Percentiles rank a stretch among this genome's conserved stretches.
phyloP scores from a whole-genome alignment of 148 eudicot genomes.

The Camellia japonica region DNA sequence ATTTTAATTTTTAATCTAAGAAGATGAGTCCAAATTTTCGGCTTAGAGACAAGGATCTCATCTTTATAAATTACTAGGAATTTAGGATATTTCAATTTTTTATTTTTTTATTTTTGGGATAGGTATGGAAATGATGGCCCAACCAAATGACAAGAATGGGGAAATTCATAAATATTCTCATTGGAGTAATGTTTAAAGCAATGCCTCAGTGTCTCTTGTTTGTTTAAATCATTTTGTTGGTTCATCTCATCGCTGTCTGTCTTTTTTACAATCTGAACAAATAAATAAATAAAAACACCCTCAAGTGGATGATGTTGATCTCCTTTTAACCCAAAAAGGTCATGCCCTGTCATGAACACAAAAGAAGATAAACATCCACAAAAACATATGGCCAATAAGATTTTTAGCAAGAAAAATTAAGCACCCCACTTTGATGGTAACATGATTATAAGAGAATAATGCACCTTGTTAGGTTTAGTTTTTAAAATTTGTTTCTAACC shows the following conservation, averaged over 20 bases:
- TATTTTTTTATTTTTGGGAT: too few species aligned
- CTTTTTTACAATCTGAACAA: too few species aligned
- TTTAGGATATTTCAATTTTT: too few species aligned
- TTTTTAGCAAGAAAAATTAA: neutral
- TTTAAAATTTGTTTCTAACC: too few species aligned
- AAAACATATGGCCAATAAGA: neutral
- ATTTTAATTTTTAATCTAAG: neutral
- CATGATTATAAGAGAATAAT: too few species aligned
- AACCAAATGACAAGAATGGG: neutral
- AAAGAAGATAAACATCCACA: neutral
- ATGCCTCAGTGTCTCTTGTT: neutral
- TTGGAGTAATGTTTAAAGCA: neutral
- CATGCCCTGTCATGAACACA: neutral
- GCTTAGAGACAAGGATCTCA: conserved; percentile 9
- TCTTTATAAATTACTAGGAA: neutral
- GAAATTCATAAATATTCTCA: neutral
- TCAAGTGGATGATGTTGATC: neutral
- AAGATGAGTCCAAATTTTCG: neutral
- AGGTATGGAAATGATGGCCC: neutral
- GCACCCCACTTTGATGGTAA: neutral
- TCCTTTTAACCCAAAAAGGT: neutral
- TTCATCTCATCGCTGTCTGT: too few species aligned
- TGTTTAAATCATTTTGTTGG: too few species aligned
- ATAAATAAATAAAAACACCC: too few species aligned
- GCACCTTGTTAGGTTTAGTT: too few species aligned